Percentiles rank a stretch among this genome's conserved stretches.
Evolutionary conservation across 768 basidiomycete species (phyloP).

Genomic region (Roridomyces roridus): DNA sequence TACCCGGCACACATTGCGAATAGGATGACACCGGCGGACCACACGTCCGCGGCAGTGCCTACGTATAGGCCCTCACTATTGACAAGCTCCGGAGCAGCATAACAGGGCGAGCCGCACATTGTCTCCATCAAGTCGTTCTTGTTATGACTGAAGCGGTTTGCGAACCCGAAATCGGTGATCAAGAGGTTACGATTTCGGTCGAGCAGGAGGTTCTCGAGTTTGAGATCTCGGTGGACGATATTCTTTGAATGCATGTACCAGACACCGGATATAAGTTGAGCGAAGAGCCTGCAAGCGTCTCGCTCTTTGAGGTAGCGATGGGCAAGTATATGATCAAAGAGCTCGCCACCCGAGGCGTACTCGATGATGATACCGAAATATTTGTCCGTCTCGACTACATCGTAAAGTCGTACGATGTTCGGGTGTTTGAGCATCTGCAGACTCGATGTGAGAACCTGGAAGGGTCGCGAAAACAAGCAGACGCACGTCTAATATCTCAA

Average conservation of each 20-base stretch:
- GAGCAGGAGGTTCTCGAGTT: constrained; percentile 72
- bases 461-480: constrained; percentile 7
- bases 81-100: constrained; percentile 97
- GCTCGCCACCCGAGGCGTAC: constrained; percentile 97
- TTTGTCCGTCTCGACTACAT: constrained; percentile 99
- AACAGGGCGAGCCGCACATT: constrained; percentile 95
- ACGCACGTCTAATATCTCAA: constrained; percentile 92
- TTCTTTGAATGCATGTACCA: constrained; percentile 89
- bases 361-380: constrained; percentile 99
- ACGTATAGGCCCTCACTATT: constrained; percentile 97
- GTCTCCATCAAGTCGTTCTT: constrained; percentile 98
- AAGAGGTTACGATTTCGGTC: constrained; percentile 24
- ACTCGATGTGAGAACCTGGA: constrained; percentile 13
- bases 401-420: constrained; percentile 97
- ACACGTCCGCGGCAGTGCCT: constrained; percentile 98
- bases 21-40: constrained; percentile 94
- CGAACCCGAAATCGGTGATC: constrained; percentile 33
- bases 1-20: constrained; percentile 98
- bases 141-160: constrained; percentile 85
- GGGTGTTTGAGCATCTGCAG: constrained; percentile 90
- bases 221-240: constrained; percentile 81
- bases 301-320: constrained; percentile 94
- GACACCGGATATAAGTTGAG: constrained; percentile 97
- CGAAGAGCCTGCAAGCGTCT: constrained; percentile 94
- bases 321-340: constrained; percentile 98